These are phyloP conservation scores for Phaseolus lunatus DNA, from an alignment of 306 rosid species.

Conservation along the genomic window DNA sequence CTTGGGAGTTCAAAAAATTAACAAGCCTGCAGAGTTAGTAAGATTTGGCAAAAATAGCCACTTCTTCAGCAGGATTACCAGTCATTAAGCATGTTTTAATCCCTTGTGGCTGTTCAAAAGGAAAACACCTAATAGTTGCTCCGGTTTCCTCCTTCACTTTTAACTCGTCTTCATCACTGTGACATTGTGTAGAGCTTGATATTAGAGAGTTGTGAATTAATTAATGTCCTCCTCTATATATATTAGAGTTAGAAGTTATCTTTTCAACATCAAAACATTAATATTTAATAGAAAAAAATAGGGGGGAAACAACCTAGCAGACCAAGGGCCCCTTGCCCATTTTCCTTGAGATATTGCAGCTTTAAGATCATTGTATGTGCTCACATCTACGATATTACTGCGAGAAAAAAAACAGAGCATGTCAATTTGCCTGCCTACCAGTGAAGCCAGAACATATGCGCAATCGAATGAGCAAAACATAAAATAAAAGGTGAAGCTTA, in stretches of 20 bases:
- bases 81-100: slow-evolving; percentile 83
- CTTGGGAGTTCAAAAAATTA: slow-evolving; percentile 1
- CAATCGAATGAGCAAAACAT: slow-evolving; percentile 5
- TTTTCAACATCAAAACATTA: background rate
- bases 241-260: slow-evolving; percentile 6
- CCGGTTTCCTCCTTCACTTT: slow-evolving; percentile 97
- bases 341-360: slow-evolving; percentile 83
- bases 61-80: slow-evolving; percentile 83
- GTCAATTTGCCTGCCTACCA: slow-evolving; percentile 32
- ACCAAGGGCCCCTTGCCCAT: slow-evolving; percentile 99
- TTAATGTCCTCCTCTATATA: slow-evolving; percentile 30
- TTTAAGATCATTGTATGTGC: slow-evolving; percentile 89
- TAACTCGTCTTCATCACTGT: slow-evolving; percentile 79
- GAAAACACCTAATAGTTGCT: slow-evolving; percentile 95
- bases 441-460: slow-evolving; percentile 29
- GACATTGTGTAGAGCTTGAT: slow-evolving; percentile 40
- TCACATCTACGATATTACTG: slow-evolving; percentile 92
- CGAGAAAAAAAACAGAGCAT: slow-evolving; percentile 34
- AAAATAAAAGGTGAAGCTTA: slow-evolving; percentile 23
- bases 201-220: slow-evolving; percentile 48
- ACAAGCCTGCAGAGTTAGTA: slow-evolving; percentile 54
- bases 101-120: slow-evolving; percentile 85
- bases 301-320: slow-evolving; percentile 73
- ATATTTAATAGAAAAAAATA: background rate
- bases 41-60: slow-evolving; percentile 93